A percentile compares a stretch with the other conserved stretches of the same genome.
These are phyloP conservation scores for Aphelidium insulamus DNA, from an alignment of 371 early-diverging fungal genomes.

Conservation along the genomic window DNA sequence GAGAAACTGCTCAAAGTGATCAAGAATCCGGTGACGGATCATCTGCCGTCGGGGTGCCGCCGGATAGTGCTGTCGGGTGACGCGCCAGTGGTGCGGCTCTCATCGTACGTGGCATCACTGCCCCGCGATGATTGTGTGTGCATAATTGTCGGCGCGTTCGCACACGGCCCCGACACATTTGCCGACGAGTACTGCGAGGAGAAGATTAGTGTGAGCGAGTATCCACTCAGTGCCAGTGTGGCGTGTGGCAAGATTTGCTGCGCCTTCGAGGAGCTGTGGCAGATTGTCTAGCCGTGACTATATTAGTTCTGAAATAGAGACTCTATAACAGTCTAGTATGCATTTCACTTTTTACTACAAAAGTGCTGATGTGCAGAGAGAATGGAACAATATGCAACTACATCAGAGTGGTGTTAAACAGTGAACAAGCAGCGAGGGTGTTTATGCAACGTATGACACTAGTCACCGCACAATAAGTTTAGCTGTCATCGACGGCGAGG, in stretches of 20 bases:
- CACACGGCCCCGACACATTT: constrained; percentile 87
- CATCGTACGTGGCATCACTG: constrained; percentile 52
- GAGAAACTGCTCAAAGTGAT: constrained; percentile 87
- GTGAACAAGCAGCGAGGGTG: too few species aligned
- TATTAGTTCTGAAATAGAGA: too few species aligned
- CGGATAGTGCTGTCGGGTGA: constrained; percentile 87
- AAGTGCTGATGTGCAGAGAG: too few species aligned
- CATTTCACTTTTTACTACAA: too few species aligned
- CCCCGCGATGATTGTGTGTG: constrained; percentile 56
- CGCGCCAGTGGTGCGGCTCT: constrained; percentile 59
- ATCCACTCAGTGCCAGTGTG: constrained; percentile 83
- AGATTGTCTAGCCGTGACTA: constrained; percentile 42
- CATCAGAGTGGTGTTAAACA: too few species aligned
- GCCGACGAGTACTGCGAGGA: constrained; percentile 84
- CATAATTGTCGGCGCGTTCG: constrained; percentile 87
- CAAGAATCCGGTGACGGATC: constrained; percentile 84
- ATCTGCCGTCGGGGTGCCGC: constrained; percentile 69
- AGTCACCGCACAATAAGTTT: too few species aligned
- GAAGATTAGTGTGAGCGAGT: constrained; percentile 83
- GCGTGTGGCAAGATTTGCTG: constrained; percentile 78
- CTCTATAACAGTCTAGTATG: too few species aligned
- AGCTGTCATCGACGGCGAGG: too few species aligned
- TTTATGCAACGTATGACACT: too few species aligned
- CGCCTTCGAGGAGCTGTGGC: constrained; percentile 68
- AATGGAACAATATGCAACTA: too few species aligned